These are phyloP conservation scores for Monosporozyma solicola DNA, from an alignment of 805 yeast genomes.

Conservation along the genomic window DNA sequence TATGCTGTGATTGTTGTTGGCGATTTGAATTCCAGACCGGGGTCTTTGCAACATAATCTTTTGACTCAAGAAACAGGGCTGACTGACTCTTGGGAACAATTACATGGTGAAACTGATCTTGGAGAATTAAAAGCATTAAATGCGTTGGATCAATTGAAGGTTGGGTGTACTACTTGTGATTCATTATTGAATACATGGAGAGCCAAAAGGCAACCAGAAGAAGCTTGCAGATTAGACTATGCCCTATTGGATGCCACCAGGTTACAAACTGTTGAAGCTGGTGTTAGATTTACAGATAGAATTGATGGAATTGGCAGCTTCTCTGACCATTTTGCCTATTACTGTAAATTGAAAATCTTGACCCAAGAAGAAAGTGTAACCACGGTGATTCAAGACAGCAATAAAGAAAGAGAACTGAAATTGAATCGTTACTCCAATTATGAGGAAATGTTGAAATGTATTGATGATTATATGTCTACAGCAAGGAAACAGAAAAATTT, in stretches of 20 bases:
- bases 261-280: conserved; percentile 49
- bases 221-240: conserved; percentile 86
- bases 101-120: conserved; percentile 42
- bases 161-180: conserved; percentile 87
- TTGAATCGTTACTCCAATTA: conserved; percentile 28
- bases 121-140: conserved; percentile 37
- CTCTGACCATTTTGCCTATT: conserved; percentile 89
- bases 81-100: conserved; percentile 72
- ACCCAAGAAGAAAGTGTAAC: neutral
- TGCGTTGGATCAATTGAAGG: conserved; percentile 52
- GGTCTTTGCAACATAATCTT: conserved; percentile 69
- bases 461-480: conserved; percentile 43
- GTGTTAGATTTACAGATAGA: conserved; percentile 64
- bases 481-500: conserved; percentile 51
- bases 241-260: conserved; percentile 60
- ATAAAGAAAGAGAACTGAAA: conserved; percentile 5
- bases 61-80: conserved; percentile 62
- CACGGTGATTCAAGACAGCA: neutral
- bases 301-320: conserved; percentile 63
- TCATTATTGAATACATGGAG: conserved; percentile 86
- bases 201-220: conserved; percentile 34
- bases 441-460: conserved; percentile 40
- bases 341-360: conserved; percentile 34
- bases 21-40: conserved; percentile 85
- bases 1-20: conserved; percentile 86